A percentile compares a stretch with the other conserved stretches of the same genome.
These are phyloP conservation scores for Ceratonia siliqua DNA, from an alignment of 306 rosid genomes.

Conservation along the genomic window DNA sequence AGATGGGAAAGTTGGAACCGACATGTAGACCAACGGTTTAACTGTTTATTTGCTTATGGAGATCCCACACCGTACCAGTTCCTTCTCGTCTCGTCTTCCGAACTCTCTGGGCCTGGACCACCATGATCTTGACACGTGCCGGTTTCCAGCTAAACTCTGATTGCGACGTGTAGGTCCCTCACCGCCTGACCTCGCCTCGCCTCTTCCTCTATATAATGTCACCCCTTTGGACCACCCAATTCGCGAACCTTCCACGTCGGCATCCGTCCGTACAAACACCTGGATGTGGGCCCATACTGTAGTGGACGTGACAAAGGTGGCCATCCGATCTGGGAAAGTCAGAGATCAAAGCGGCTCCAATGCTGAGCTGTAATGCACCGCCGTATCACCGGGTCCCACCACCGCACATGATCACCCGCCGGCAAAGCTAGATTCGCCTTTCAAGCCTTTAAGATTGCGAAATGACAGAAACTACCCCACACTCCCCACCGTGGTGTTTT, in stretches of 20 bases:
- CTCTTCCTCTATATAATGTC: neutral
- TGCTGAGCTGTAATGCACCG: conserved; percentile 5
- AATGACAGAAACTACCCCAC: neutral
- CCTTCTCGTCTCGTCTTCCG: conserved; percentile 28
- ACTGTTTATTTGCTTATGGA: neutral
- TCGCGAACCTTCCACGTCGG: conserved; percentile 9
- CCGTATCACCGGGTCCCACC: neutral
- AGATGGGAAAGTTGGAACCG: conserved; percentile 1
- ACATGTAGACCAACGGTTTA: neutral
- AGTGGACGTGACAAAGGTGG: neutral
- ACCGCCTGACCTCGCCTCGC: neutral
- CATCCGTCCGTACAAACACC: neutral
- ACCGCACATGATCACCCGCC: conserved; percentile 39
- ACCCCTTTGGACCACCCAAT: neutral
- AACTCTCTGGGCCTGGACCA: conserved; percentile 43
- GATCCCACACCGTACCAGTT: conserved; percentile 3
- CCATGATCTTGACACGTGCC: conserved; percentile 49
- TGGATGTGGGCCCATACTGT: neutral
- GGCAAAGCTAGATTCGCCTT: conserved; percentile 42
- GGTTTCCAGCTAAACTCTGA: neutral
- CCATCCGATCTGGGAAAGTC: neutral
- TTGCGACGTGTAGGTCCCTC: neutral
- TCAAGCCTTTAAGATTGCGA: conserved; percentile 6
- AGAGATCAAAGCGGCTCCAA: neutral
- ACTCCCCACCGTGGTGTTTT: neutral